phyloP scores from a whole-genome alignment of 805 yeast genomes.

The Candida chilensis region DNA sequence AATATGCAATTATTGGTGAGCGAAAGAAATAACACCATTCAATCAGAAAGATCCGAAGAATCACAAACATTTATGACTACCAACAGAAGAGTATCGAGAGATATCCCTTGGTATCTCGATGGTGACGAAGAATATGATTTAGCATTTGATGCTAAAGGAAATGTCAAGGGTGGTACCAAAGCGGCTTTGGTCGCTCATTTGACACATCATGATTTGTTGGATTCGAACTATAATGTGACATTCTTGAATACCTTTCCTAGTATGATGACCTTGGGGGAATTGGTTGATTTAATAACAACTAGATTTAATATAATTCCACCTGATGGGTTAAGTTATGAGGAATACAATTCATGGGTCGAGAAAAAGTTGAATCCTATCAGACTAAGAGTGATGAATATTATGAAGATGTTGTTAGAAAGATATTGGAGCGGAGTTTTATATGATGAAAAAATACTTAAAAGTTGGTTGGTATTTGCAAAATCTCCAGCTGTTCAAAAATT shows the following conservation, averaged over 20 bases:
- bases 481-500: conserved; percentile 12
- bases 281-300: conserved; percentile 48
- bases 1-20: conserved; percentile 47
- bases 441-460: conserved; percentile 27
- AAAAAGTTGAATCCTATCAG: conserved; percentile 64
- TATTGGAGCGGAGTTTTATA: conserved; percentile 63
- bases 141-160: conserved; percentile 60
- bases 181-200: conserved; percentile 73
- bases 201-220: conserved; percentile 61
- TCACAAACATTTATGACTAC: conserved; percentile 17
- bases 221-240: conserved; percentile 55
- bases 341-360: conserved; percentile 68
- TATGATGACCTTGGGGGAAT: conserved; percentile 57
- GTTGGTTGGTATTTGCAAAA: conserved; percentile 21
- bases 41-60: conserved; percentile 26
- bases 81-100: conserved; percentile 24
- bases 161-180: conserved; percentile 75
- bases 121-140: conserved; percentile 53
- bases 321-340: conserved; percentile 78
- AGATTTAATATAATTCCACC: conserved; percentile 74
- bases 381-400: conserved; percentile 51
- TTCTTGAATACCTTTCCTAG: conserved; percentile 71
- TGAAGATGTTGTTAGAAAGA: conserved; percentile 57
- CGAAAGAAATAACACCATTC: conserved; percentile 32
- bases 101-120: conserved; percentile 65